Evolutionary conservation across 768 basidiomycete species (phyloP), one percentile per base, ranked within the genome.

Genomic region (Phanerochaete sordida): DNA sequence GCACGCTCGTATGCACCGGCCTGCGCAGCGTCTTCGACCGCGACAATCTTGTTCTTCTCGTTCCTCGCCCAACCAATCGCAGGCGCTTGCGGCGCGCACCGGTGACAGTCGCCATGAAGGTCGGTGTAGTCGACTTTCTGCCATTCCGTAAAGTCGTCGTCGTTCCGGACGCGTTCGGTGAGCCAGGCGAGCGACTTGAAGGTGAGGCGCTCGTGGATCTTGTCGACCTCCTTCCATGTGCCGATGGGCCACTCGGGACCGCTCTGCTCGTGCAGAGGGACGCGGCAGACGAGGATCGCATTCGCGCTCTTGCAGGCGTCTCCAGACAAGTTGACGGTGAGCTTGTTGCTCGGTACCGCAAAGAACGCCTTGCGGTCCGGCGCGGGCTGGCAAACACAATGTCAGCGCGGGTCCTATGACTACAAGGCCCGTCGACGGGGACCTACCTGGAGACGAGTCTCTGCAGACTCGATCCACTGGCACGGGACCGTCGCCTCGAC

Each of bases 1-100:
- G 88, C 82, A 55, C 91, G 85, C 70, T 98, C 95, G 68, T 93
- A 97, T 68, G 87, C 82, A 6, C 93, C 94, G 45, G 95, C 95
- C 69, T 96, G 85, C 12, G 85, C 77, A 19, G 90, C 82, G 67
- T 97, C 91, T 67, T 98, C 95, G 31, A 93, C 76, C 0, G 93
- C 86, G 23, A 82, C 71, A 19, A 87, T 76, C 53, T 75, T 79
- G 63, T 82, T 84, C 67, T 84, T 87, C 44, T 80, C 82, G 6
- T 75, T 73, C 63, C 81, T 84, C 12, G 79, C 77, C 93, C 94
- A 98, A 24, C 84, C 80, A 47, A 95, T 72, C n/a, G 79, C 74
- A 0, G 95, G 95, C 11, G 88, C 73, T 7, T 75, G 77, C 1
- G 95, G 95, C 1, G 93, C 90, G 71, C 95, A 97, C 16, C 91